A percentile compares a stretch with the other conserved stretches of the same genome.
Evolutionary conservation across 2,329 filamentous ascomycete species (phyloP).

Genomic region (Beauveria sp.): DNA sequence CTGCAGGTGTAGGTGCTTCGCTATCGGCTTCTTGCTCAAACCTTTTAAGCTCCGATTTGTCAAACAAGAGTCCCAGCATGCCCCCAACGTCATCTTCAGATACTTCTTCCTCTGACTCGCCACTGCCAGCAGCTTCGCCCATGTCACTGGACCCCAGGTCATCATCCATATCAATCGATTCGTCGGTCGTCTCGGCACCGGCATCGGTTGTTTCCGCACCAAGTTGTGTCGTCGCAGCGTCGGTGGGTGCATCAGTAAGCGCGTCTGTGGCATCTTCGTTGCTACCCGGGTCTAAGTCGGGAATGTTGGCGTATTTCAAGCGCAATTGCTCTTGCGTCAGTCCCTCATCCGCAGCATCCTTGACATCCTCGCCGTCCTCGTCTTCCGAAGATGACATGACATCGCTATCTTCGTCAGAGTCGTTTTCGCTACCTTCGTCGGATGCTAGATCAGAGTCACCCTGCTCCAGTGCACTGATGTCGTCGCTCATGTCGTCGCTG

Average conservation of each 20-base stretch:
- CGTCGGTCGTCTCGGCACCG: constrained; percentile 49
- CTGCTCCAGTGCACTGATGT: constrained; percentile 20
- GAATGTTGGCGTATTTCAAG: constrained; percentile 61
- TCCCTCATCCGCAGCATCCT: constrained; percentile 50
- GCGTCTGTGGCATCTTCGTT: constrained; percentile 22
- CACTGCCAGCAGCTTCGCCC: constrained; percentile 33
- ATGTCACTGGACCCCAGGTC: constrained; percentile 54
- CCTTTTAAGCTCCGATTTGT: constrained; percentile 48
- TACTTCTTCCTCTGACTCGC: constrained; percentile 35
- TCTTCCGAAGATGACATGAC: constrained; percentile 56
- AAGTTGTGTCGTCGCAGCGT: constrained; percentile 18
- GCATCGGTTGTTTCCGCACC: constrained; percentile 22
- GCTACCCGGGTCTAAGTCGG: constrained; percentile 28
- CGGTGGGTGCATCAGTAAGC: constrained; percentile 14
- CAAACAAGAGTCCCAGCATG: constrained; percentile 51
- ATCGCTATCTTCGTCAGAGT: constrained; percentile 37
- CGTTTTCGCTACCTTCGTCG: constrained; percentile 29
- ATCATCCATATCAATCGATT: constrained; percentile 63
- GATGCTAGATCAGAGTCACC: constrained; percentile 27
- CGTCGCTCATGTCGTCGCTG: constrained; percentile 38
- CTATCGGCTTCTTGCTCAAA: constrained; percentile 36
- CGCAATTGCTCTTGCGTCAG: constrained; percentile 63
- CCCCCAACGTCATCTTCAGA: constrained; percentile 39
- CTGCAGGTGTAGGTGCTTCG: not conserved
- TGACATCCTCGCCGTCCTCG: constrained; percentile 34